Evolutionary conservation across 23 red algal genomes (phyloP), one percentile per base, ranked within the genome.

Genomic region (Agarophyton chilense): DNA sequence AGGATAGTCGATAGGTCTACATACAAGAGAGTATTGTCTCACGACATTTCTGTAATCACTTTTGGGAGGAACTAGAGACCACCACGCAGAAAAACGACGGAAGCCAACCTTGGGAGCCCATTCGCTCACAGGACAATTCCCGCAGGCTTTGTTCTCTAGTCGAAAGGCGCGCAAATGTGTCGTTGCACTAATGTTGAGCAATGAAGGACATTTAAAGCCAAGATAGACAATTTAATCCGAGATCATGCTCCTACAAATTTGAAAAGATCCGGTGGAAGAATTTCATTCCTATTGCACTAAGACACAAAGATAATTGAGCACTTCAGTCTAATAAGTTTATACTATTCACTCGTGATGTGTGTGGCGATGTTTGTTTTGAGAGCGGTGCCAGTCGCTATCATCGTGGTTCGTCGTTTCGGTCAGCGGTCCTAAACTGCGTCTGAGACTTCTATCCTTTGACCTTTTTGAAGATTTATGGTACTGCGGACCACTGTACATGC

Each of bases 401-500:
- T 80, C 77, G 35, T 58, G 54, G 21, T 80, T 80, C 51, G 77
- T 80, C 77, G 41, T 55, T 61, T 80, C 77, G 51, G 77, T 56
- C 36, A 80, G 34, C 6, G 77, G 77, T 40, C 77, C 77, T 10
- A 58, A 40, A 80, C 77, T 80, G 22, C 32, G 77, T 80, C 77
- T 52, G 21, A 35, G 51, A 80, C 51, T 58, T 56, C 33, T 36
- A 17, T 32, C 17, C 45, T 79, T 58, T 10, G 47, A 79, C 43
- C 21, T 41, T 18, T 80, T 80, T 14, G 77, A 55, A 31, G 50
- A 52, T 36, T 40, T 50, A 58, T 61, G 77, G 44, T 80, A 80
- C 29, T 80, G 70, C 32, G 85, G 67, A 28, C 63, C 85, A 60
- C 51, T 79, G 85, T 89, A 89, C 51, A 47, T 53, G 71, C 41